phyloP scores from a whole-genome alignment of 1,139 yeast genomes.

The Hyphopichia buzzinii region DNA sequence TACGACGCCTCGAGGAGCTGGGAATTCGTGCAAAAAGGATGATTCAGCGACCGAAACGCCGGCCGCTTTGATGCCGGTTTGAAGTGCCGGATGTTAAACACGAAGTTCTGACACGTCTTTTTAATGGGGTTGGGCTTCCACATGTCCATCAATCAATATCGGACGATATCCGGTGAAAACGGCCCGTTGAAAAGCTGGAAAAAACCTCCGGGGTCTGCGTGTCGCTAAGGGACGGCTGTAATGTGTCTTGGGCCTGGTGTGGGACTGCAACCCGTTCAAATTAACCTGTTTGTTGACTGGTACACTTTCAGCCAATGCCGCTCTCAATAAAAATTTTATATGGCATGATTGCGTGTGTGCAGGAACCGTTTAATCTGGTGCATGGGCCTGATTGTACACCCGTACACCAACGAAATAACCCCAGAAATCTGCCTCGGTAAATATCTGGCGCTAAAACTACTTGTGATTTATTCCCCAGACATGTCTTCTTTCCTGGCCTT shows the following conservation, averaged over 20 bases:
- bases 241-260: no score
- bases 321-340: conserved; percentile 1
- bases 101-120: conserved; percentile 18
- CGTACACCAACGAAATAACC: conserved; percentile 1
- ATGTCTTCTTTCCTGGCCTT: conserved; percentile 1
- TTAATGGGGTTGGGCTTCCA: conserved; percentile 13
- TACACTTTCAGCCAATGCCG: not conserved
- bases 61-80: conserved; percentile 15
- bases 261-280: no score
- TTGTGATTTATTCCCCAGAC: no score
- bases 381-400: not conserved
- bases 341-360: conserved; percentile 2
- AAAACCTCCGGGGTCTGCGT: no score
- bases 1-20: conserved; percentile 26
- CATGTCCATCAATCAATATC: not conserved
- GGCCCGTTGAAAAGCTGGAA: not conserved
- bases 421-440: not conserved
- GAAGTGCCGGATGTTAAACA: conserved; percentile 19
- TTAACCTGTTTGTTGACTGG: not conserved
- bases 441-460: no score
- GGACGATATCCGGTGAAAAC: not conserved
- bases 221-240: no score
- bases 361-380: not conserved
- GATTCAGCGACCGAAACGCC: conserved; percentile 18
- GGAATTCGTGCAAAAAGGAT: conserved; percentile 25